Evolutionary conservation across 305 asterid genomes (phyloP), one percentile per base, ranked within the genome.

Genomic region (Ilex paraguariensis): DNA sequence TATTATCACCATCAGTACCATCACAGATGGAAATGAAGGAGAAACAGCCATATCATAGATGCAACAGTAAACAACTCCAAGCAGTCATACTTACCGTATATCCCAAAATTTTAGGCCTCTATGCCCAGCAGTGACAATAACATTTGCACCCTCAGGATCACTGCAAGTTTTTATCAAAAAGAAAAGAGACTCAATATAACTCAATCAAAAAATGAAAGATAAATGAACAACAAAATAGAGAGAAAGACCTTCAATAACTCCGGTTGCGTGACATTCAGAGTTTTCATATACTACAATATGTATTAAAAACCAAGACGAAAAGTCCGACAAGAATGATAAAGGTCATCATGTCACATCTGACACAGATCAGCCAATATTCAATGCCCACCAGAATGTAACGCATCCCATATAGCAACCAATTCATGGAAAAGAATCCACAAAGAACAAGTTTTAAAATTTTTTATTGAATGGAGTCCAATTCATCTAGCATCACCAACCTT

Each of bases 51-150:
- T 36, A 36, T 36, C 6, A 36, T 36, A 36, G 6, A 36, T 36
- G 42, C 42, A 36, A 36, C 7, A 36, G 42, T 8, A 5, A 36
- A 36, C 42, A 36, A 4, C 6, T 36, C 42, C 42, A 36, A 36
- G 42, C 42, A 8, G 9, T 36, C 42, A 3, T n/a, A 64, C 85
- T 61, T 77, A 93, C 97, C 97, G 86, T 63, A 90, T 68, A 73
- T 93, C 96, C 97, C 98, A 93, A 77, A 87, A 86, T 69, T 86
- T 90, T 71, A 86, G 77, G 70, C 97, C 93, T 78, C 79, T 90
- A 61, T 75, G 72, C 66, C 97, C 94, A 31, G 83, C 87, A 53
- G 90, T 69, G 66, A 83, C 81, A 65, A 92, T 66, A 53, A 87
- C 64, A 72, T 90, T 82, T 70, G 83, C 75, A 72, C 78, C 61